Conservation (phyloP, 768 basidiomycete genomes). For the Calocybe gangraenosa region DNA sequence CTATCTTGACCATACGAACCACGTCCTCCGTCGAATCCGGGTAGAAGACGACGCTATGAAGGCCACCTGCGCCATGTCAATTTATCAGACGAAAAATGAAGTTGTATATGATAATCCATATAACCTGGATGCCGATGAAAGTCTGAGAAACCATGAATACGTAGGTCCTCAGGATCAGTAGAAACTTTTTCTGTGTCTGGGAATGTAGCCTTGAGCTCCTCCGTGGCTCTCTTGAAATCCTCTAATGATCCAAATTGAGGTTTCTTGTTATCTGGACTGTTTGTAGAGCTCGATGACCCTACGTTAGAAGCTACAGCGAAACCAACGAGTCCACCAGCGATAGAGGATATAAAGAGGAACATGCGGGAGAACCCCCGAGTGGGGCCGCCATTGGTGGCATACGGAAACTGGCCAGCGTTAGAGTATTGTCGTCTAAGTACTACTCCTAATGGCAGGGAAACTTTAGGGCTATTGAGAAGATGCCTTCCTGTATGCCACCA, state of each 20-base stretch:
- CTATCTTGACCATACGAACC: slow-evolving; percentile 69
- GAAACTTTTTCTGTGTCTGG: slow-evolving; percentile 34
- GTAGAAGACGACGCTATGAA: slow-evolving; percentile 61
- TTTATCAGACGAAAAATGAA: no score
- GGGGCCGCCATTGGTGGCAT: no score
- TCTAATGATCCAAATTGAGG: slow-evolving; percentile 36
- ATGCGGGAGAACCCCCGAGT: neutral
- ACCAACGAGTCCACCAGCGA: slow-evolving; percentile 14
- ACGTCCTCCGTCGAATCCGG: slow-evolving; percentile 77
- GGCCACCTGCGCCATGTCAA: slow-evolving; percentile 2
- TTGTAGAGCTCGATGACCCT: neutral
- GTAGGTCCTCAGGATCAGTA: slow-evolving; percentile 48
- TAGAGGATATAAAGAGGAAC: slow-evolving; percentile 9
- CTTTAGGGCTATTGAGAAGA: no score
- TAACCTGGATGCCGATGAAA: slow-evolving; percentile 53
- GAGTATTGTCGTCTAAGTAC: no score
- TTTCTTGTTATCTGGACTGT: neutral
- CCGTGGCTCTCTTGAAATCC: slow-evolving; percentile 52
- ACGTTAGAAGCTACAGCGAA: slow-evolving; percentile 10
- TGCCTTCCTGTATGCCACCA: no score
- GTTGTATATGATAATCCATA: no score
- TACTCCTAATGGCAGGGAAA: no score
- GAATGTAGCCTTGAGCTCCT: slow-evolving; percentile 41
- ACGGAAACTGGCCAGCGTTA: no score
- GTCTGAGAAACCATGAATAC: slow-evolving; percentile 50